Base-by-base conservation (phyloP, 2,329 filamentous ascomycete genomes). In the Penicillium sp. region DNA sequence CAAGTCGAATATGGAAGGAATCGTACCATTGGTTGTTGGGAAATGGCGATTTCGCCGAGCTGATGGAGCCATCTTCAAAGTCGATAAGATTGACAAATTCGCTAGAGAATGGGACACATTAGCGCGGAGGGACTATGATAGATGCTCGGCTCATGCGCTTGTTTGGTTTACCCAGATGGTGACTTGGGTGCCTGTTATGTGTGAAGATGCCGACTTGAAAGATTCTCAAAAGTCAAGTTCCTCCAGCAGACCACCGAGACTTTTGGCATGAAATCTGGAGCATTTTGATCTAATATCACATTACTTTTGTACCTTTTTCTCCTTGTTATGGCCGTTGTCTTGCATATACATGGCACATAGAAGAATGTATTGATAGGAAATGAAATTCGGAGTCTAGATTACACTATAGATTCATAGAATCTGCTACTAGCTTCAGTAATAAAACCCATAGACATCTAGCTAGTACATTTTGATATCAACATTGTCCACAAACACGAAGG, bases 151-250 rank as follows among this genome's bases (percentile, higher is more conserved):
- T 14, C 14, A 2, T 35, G 30, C 11, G 30, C 12, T 35, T 35
- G 30, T 5, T 14, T 35, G 30, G 30, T 35, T 35, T 35, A 35
- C 6, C 12, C 14, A 35, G 60, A 30, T 66, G 70, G 6, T 80
- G 76, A 73, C 7, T 68, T 1, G 69, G 77, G 1, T 78, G 81
- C 59, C 76, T 79, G 62, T 65, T 65, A 0, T 9, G 12, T 14
- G 30, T 16, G 8, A 14, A 35, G 16, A 16, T 35, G 30, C 30
- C 2, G 2, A 16, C 30, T 35, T 35, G 30, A 35, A 11, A 16
- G 3, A 16, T 35, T 3, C 30, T 35, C 11, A 35, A 35, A 14
- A 16, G 5, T 14, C 9, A 35, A 35, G 2, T 16, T 16, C 11
- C 16, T 35, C 3, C 30, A 35, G 16, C 6, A 35, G 30, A 35